Base-by-base conservation (phyloP, 176 grass and related monocot genomes). In the Bonia amplexicaulis region DNA sequence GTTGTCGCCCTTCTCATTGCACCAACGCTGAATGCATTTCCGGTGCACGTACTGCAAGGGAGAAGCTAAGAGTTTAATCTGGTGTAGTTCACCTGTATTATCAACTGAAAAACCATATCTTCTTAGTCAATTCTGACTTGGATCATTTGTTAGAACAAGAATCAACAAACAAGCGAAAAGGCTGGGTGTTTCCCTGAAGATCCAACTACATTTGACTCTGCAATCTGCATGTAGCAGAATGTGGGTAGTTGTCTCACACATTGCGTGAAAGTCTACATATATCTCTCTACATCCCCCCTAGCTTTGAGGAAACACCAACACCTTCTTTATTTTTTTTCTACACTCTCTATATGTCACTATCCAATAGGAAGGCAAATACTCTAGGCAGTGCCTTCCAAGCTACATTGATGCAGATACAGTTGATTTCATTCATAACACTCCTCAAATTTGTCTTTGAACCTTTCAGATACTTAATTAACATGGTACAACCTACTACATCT, bases 1-100 rank as follows among this genome's bases (percentile, higher is more conserved):
- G 16, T 91, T 96, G 73, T 99, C 91, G 1, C 96, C 96, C 58
- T 99, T 99, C 85, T 99, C 96, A 12, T 96, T 92, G 66, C 96
- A 99, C 96, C 96, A 99, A 1, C 86, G 83, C 12, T 99, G 96
- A 71, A 99, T 86, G 84, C 96, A 99, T 88, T 91, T 92, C 45
- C 96, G 85, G 65, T 99, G 96, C 0, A 90, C 96, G 12, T 96
- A 96, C 96, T 99, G 86, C 74, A 86, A 78, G 0, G 73, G 5
- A 69, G 27, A 79, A 94, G 29, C 13, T 46, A 77, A 52, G 5
- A 74, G 7, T 61, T 82, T 57, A 69, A 27, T 65, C 15, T 40
- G 8, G 46, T 71, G 25, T 29, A 51, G 58, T 71, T n/a, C 42
- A 57, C 29, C 9, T 31, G 44, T 78, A 49, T 80, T 78, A 54